Base-by-base conservation (phyloP, 2,329 filamentous ascomycete species). In the Harringtonia lauricola region DNA sequence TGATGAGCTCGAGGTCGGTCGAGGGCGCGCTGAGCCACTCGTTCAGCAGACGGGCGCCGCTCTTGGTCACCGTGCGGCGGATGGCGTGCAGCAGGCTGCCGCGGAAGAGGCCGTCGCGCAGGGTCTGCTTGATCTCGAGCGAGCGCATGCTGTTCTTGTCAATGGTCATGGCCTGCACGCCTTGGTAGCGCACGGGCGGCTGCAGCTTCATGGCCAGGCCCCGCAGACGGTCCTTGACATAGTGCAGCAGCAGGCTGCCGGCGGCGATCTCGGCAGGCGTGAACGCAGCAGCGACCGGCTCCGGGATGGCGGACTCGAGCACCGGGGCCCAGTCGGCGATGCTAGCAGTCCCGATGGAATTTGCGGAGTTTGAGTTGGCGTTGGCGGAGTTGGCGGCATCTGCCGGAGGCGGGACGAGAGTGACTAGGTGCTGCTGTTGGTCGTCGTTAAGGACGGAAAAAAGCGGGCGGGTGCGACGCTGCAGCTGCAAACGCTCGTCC, bases 51-150 rank as follows among this genome's bases (percentile, higher is more conserved):
- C 92, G 76, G 19, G 88, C 82, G 43, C 92, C 92, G 52, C 90
- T 89, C 57, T 89, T 94, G 1, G 92, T 98, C 15, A 88, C 85
- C 0, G 92, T 98, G 42, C 83, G 77, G 47, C 89, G 79, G 42
- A 96, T 75, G n/a, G 87, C 84, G 63, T 96, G 88, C 31, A 98
- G 66, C 36, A 98, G 66, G 57, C 89, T 95, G 6, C 92, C 92
- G 50, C 83, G 80, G 33, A 83, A 83, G 18, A 73, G 63, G 3
- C 84, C 81, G 54, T 96, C 90, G 39, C 83, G 76, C 41, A 94
- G 79, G 0, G 92, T 96, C 57, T 81, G 79, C 51, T 86, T 80
- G 51, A 98, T 86, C 61, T 98, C 92, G 5, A 98, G 71, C 1
- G 89, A 86, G 47, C 86, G 76, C 64, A 98, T 73, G 51, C 84